Base-by-base conservation (phyloP, 2,329 filamentous ascomycete species). In the Aspergillus cejpii region DNA sequence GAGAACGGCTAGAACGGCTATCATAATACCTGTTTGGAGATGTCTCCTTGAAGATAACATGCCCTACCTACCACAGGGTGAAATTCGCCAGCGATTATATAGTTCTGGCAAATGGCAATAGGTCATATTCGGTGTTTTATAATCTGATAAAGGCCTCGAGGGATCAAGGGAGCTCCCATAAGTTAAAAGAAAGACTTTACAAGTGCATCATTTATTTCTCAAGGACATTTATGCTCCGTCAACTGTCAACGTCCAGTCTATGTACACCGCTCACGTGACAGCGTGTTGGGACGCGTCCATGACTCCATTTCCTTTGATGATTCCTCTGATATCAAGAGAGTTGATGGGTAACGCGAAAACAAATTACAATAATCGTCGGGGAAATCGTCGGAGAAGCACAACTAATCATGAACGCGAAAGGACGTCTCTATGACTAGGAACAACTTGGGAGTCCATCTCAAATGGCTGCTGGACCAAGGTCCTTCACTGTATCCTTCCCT, bases 371-470 rank as follows among this genome's bases (percentile, higher is more conserved):
- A n/a, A 29, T 31, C 21, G 19, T 42, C 23, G 24, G 17, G 4
- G 43, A 51, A 36, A 29, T 38, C 44, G 8, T 36, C 48, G 37
- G 12, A 46, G 17, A 41, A 20, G 26, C 33, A 8, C 27, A 39
- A 34, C 56, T 52, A 57, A 56, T 44, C 50, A 65, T 63, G 62
- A 54, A 41, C 36, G 41, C 10, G 11, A 53, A 46, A 50, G 57
- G 23, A 60, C 54, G 60, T 52, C 65, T 64, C 61, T 66, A 74
- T 74, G 72, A 74, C 72, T 61, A 72, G 64, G 56, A 66, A 71
- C 60, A 74, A 74, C 53, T 52, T 74, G 42, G 57, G 59, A 41
- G 54, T 60, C 53, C 70, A 72, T 59, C 63, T 74, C 46, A 60
- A 65, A 61, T 74, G 72, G 72, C 67, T 74, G 46, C 51, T 74